Percentiles rank a stretch among this genome's conserved stretches.
These are phyloP conservation scores for Phanerochaete sordida DNA, from an alignment of 768 basidiomycete genomes.

Conservation along the genomic window DNA sequence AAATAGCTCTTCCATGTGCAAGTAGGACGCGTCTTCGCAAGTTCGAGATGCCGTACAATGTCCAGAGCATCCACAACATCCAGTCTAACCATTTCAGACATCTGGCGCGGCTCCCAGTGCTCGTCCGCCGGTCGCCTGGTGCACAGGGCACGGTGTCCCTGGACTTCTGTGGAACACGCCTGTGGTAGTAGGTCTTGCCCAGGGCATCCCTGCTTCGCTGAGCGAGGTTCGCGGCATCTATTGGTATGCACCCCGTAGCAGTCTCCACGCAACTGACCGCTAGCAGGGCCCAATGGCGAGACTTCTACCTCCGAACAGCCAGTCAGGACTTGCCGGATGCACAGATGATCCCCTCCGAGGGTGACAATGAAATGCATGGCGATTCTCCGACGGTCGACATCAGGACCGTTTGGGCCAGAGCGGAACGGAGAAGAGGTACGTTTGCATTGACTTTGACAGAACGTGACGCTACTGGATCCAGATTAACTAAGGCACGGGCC, in stretches of 20 bases:
- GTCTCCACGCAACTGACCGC: neutral
- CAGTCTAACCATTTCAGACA: neutral
- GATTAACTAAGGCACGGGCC: neutral
- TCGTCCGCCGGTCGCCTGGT: neutral
- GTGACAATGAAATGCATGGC: neutral
- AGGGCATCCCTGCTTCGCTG: neutral
- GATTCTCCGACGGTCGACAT: neutral
- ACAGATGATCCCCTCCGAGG: neutral
- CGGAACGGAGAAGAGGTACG: constrained; percentile 5
- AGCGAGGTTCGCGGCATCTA: neutral
- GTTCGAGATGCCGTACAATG: neutral
- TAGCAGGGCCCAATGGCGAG: neutral
- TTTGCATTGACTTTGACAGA: neutral
- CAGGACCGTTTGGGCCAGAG: neutral
- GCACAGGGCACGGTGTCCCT: neutral
- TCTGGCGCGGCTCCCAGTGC: neutral
- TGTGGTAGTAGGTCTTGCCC: neutral
- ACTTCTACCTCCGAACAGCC: neutral
- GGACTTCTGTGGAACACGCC: neutral
- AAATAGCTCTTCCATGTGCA: no score
- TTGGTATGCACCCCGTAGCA: neutral
- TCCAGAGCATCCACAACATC: neutral
- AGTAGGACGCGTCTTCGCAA: no score
- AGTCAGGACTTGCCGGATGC: neutral
- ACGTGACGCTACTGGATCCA: neutral